Evolutionary conservation across 108 stramenopile genomes (phyloP), one percentile per base, ranked within the genome.

Genomic region (Skeletonema tropicum): DNA sequence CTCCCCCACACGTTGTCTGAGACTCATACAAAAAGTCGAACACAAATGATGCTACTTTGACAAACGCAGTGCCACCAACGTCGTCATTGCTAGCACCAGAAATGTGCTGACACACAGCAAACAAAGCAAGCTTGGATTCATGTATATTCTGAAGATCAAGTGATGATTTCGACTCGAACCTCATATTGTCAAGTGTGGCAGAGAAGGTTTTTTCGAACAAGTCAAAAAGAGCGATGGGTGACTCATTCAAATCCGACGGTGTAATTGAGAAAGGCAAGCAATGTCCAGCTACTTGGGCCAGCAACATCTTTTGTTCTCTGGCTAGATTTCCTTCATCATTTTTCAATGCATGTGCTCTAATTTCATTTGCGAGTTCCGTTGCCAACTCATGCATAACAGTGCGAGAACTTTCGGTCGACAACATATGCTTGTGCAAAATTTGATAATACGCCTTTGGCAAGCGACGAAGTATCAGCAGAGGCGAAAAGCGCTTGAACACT

Each of bases 221-320:
- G 7, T 77, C 70, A 58, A 58, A 71, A 14, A 77, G 57, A 21
- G 76, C 70, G 0, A 70, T 26, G 17, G 19, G 57, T 26, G 49
- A 70, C 41, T 59, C 68, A 55, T 68, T 68, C 41, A 58, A 6
- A 41, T 58, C 58, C 39, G 38, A 17, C 39, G 38, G 23, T 12
- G 38, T 29, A n/a, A 12, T 46, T 1, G 76, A 57, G 10, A 77
- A 41, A 33, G 69, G 76, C 30, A 77, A 59, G 57, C 70, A 71
- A 70, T 77, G 76, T 35, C 76, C 76, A 35, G 69, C 64, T n/a
- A 71, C 30, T 55, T 77, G 70, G 42, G 76, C 76, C 14, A 71
- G n/a, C 9, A 77, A 36, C n/a, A 38, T 26, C 35, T 61, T 77
- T n/a, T 77, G 57, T 63, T 77, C 76, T 36, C 11, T 71, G 10